Evolutionary conservation across 345 rosid genomes (phyloP).

Genomic region (Rhodamnia argentea): DNA sequence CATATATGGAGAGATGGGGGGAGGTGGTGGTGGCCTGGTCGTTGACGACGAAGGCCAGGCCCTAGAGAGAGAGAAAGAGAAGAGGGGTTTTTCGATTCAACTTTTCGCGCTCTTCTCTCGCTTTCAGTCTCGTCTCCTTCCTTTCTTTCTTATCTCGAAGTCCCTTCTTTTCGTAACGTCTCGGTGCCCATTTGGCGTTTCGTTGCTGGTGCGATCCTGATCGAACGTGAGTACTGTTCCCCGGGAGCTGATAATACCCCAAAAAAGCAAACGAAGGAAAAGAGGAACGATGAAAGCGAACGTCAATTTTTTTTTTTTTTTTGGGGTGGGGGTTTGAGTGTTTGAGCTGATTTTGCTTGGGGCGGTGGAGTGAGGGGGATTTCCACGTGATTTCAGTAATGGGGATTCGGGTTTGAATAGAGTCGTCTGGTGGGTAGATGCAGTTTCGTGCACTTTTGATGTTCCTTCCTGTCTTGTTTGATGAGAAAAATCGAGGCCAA

Average conservation of each 20-base stretch:
- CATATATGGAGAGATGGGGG: neutral
- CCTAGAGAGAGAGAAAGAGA: neutral
- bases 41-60: neutral
- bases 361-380: neutral
- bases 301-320: neutral
- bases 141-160: neutral
- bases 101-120: neutral
- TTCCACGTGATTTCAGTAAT: neutral
- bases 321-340: neutral
- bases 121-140: neutral
- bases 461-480: neutral
- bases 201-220: neutral
- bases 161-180: neutral
- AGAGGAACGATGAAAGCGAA: neutral
- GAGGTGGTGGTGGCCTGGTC: neutral
- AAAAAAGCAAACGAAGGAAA: neutral
- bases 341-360: neutral
- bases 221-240: neutral
- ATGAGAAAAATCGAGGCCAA: neutral
- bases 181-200: neutral
- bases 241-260: neutral
- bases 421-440: neutral
- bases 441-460: neutral
- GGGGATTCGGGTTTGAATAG: neutral
- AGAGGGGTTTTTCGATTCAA: neutral